phyloP scores from a whole-genome alignment of 2,329 filamentous ascomycete species.

The Fusarium sp. region DNA sequence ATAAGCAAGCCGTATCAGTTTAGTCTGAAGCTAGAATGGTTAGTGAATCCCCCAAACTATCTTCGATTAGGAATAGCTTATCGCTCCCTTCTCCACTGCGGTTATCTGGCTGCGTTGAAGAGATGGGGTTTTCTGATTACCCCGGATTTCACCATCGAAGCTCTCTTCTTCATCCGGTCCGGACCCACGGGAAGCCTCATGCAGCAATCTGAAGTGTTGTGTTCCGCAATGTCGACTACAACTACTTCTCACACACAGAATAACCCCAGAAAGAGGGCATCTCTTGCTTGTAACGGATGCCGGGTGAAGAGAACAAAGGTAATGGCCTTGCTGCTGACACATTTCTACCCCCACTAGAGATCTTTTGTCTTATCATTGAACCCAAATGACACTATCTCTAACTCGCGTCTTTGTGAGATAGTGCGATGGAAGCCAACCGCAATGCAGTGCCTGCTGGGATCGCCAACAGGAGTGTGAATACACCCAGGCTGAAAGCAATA shows the following conservation, averaged over 20 bases:
- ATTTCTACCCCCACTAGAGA: not conserved
- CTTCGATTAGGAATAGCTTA: not conserved
- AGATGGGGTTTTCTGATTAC: not conserved
- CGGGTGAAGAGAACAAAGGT: conserved; percentile 23
- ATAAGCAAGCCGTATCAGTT: not conserved
- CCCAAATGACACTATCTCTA: not conserved
- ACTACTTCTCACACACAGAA: not conserved
- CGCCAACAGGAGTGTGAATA: conserved; percentile 17
- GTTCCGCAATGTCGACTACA: not conserved
- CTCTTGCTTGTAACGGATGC: conserved; percentile 16
- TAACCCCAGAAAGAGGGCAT: conserved; percentile 22
- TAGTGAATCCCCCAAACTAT: not conserved
- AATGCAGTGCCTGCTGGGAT: conserved; percentile 14
- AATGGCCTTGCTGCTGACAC: not conserved
- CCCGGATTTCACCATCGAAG: not conserved
- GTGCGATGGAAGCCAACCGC: conserved; percentile 20
- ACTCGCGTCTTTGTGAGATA: not conserved
- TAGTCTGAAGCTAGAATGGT: not conserved
- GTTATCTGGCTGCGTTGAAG: not conserved
- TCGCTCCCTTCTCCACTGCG: not conserved
- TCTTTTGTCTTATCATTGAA: not conserved
- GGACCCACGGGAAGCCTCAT: not conserved
- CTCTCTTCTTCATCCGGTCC: not conserved
- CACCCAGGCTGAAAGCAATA: conserved; percentile 18
- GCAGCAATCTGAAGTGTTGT: not conserved